Conservation (phyloP, 1,284 basidiomycete species). For the Boletus semigastroideus region DNA sequence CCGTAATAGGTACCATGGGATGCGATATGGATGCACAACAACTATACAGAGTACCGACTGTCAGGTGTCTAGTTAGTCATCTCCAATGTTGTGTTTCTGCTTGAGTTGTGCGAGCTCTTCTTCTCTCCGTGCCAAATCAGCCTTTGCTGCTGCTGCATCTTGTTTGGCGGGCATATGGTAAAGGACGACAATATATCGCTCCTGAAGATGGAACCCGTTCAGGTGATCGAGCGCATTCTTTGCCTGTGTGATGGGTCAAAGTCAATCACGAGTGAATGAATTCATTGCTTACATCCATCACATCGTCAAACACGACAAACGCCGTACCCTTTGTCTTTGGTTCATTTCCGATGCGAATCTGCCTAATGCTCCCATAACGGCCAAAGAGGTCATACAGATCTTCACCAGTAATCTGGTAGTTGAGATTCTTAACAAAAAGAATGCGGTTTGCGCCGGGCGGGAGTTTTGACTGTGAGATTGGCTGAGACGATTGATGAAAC, state of each 20-base stretch:
- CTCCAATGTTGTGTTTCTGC: constrained; percentile 80
- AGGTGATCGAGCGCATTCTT: constrained; percentile 96
- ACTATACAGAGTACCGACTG: constrained; percentile 4
- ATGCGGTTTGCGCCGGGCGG: constrained; percentile 84
- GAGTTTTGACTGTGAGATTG: constrained; percentile 61
- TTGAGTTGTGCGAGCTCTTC: constrained; percentile 89
- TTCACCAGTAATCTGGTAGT: constrained; percentile 92
- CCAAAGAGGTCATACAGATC: constrained; percentile 98
- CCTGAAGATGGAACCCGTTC: constrained; percentile 98
- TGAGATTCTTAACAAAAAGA: constrained; percentile 87
- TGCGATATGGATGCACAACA: constrained; percentile 1
- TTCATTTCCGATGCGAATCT: constrained; percentile 92
- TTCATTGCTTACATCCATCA: constrained; percentile 74
- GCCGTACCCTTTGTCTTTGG: constrained; percentile 94
- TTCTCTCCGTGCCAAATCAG: constrained; percentile 89
- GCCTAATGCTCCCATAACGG: constrained; percentile 94
- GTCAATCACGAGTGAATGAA: not conserved
- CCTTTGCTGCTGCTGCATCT: constrained; percentile 89
- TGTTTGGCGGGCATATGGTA: constrained; percentile 98
- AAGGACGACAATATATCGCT: constrained; percentile 95
- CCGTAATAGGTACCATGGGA: constrained; percentile 5
- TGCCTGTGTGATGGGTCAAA: constrained; percentile 51
- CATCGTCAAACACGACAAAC: constrained; percentile 90
- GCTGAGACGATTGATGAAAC: not conserved
- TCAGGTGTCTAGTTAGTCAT: constrained; percentile 47